Conservation (phyloP, 176 grass and related monocot genomes). For the Miscanthus lutarioriparius region DNA sequence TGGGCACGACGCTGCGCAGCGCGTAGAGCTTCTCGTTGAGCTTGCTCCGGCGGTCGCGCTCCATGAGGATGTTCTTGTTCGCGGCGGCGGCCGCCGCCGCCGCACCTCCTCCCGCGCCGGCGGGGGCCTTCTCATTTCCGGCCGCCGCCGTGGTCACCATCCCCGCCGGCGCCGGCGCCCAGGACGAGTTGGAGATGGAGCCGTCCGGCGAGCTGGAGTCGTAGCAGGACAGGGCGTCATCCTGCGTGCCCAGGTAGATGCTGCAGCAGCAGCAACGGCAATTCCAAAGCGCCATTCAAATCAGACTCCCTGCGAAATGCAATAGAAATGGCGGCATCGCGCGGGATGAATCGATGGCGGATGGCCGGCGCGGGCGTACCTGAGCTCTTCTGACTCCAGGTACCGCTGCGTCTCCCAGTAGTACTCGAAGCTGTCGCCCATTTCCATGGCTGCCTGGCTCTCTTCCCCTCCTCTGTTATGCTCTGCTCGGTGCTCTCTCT, state of each 20-base stretch:
- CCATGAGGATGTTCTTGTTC: slow-evolving; percentile 63
- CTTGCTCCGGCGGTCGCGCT: slow-evolving; percentile 69
- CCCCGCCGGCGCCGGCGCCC: not conserved
- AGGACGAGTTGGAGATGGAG: slow-evolving; percentile 27
- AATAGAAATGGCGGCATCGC: not conserved
- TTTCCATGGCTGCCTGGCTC: slow-evolving; percentile 36
- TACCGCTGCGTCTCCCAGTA: slow-evolving; percentile 85
- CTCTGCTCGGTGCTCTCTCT: too few relatives aligned
- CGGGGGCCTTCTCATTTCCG: not conserved
- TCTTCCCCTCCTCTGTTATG: not conserved
- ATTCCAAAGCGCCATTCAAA: fast-evolving
- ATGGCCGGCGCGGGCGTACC: slow-evolving; percentile 19
- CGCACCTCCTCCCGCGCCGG: not conserved
- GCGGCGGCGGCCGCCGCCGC: not conserved
- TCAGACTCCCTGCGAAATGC: not conserved
- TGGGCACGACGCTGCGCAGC: slow-evolving; percentile 78
- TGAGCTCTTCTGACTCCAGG: slow-evolving; percentile 64
- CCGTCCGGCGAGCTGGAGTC: slow-evolving; percentile 77
- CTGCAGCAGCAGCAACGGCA: slow-evolving; percentile 29
- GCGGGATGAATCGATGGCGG: too few relatives aligned
- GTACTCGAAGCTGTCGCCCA: slow-evolving; percentile 56
- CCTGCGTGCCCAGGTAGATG: slow-evolving; percentile 41
- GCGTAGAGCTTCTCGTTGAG: slow-evolving; percentile 81
- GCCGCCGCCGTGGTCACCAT: not conserved
- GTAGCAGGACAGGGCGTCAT: slow-evolving; percentile 55